phyloP scores from a whole-genome alignment of 441 rosid genomes.

The Syzygium syzygioides region DNA sequence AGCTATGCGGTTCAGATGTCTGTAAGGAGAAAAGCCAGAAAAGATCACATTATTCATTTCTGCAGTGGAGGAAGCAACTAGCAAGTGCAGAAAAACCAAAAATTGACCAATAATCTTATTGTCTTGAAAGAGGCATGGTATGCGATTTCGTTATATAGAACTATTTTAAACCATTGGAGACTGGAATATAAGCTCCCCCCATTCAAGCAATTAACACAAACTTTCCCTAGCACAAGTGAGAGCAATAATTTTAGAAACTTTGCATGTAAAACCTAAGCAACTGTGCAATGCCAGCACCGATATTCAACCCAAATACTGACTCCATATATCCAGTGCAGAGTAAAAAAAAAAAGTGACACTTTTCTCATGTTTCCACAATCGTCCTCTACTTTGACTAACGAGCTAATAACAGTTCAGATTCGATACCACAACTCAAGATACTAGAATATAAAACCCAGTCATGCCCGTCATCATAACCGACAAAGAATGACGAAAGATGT shows the following conservation, averaged over 20 bases:
- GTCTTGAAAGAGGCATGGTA: neutral
- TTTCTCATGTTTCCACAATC: neutral
- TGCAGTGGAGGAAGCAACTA: neutral
- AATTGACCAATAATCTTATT: neutral
- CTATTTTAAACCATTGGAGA: neutral
- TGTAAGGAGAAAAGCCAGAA: conserved; percentile 18
- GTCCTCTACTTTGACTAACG: neutral
- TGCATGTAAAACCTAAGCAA: neutral
- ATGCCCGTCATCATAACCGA: neutral
- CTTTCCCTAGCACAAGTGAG: neutral
- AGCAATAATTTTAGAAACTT: neutral
- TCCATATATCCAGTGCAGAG: neutral
- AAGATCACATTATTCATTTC: neutral
- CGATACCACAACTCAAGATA: neutral
- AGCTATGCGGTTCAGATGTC: conserved; percentile 85
- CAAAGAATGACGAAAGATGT: neutral
- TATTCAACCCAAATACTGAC: neutral
- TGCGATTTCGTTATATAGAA: neutral
- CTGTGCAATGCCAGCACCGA: neutral
- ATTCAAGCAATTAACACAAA: neutral
- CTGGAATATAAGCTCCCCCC: neutral
- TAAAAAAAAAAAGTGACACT: neutral
- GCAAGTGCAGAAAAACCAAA: neutral
- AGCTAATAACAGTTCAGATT: neutral
- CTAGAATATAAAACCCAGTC: neutral